Evolutionary conservation across 1,284 basidiomycete species (phyloP), one percentile per base, ranked within the genome.

Genomic region (Leccinum solheimii): DNA sequence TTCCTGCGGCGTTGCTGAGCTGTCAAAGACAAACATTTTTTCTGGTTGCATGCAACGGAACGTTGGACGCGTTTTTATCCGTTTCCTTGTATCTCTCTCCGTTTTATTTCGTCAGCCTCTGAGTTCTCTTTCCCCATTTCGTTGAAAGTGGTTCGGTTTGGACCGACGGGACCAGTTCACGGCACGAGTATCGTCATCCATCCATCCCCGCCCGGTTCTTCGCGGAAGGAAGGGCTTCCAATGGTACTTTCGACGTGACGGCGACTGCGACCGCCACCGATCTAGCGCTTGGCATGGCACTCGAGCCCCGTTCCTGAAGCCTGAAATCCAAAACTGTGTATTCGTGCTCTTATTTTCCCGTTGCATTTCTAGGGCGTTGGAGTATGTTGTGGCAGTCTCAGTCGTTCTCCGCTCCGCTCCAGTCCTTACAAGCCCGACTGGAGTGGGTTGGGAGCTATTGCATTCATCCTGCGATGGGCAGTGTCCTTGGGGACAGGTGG

Each of bases 221-320:
- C 14, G 23, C 58, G 49, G 71, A 70, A 68, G n/a, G 30, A 30
- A 30, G 30, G 30, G 38, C 19, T 67, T 66, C 68, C 55, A 57
- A 68, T 67, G 8, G 68, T 70, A 67, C 43, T 6, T 59, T 59
- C 61, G 36, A 43, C 23, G 55, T 51, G 53, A 57, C 43, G 38
- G n/a, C 27, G 57, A 58, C 55, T 23, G 53, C 59, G 68, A 66
- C 36, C 23, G 16, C 13, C 54, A 38, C 13, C 3, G 9, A 32
- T 38, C 16, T 16, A 23, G 8, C 49, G 8, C 21, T 50, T 50
- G 49, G 23, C 48, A 50, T 51, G 13, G 8, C 8, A 27, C 23
- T 49, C 23, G 5, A 50, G 14, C 10, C 14, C 23, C 23, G 13
- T 26, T 52, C 27, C 50, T 16, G 23, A 43, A n/a, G 23, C 27